Evolutionary conservation across 1,284 basidiomycete species (phyloP).

Genomic region (Schizophyllum commune): DNA sequence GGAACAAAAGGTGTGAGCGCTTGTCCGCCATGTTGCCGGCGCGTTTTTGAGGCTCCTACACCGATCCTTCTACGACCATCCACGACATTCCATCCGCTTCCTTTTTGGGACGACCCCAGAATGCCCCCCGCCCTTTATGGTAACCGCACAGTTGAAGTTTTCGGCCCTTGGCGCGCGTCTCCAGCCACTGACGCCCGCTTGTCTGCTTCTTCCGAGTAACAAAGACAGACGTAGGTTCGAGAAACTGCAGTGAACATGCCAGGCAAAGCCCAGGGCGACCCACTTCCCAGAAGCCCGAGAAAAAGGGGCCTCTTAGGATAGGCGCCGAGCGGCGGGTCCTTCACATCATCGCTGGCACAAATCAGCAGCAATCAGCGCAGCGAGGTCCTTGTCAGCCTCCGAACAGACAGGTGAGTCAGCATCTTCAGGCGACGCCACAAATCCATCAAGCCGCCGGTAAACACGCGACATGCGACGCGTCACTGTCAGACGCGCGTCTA

Average conservation of each 20-base stretch:
- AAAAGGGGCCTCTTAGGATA: no score
- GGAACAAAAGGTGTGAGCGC: slow-evolving; percentile 17
- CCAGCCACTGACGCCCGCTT: neutral
- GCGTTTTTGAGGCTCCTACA: slow-evolving; percentile 4
- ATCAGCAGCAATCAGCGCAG: no score
- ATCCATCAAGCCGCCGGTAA: neutral
- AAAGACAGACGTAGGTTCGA: no score
- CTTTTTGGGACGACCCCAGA: neutral
- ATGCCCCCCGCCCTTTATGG: neutral
- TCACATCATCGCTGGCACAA: no score
- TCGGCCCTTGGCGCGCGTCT: neutral
- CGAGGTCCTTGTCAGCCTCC: no score
- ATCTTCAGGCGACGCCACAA: neutral
- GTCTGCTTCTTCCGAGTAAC: no score
- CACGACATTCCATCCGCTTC: slow-evolving; percentile 2
- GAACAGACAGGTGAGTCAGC: neutral
- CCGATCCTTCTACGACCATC: slow-evolving; percentile 3
- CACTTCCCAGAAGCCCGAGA: no score
- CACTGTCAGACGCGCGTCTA: neutral
- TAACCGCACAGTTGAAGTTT: neutral
- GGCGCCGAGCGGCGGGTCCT: no score
- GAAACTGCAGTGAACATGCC: no score
- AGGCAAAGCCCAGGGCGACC: no score
- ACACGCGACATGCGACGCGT: neutral
- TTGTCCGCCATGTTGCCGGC: neutral